Evolutionary conservation across 805 yeast species (phyloP).

Genomic region (Pichia gijzeniarum): DNA sequence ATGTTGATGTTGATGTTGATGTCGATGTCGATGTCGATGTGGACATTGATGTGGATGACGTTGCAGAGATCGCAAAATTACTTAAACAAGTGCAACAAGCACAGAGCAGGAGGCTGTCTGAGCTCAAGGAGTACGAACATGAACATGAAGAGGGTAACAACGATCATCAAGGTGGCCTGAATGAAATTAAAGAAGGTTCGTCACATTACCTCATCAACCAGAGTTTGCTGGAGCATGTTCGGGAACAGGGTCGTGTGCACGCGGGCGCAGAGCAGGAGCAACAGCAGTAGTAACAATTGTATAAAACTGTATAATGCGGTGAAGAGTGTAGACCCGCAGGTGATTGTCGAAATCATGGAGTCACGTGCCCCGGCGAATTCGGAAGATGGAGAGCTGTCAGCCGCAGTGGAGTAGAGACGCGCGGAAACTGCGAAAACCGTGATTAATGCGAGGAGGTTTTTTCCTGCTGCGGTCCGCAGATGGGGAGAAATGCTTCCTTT

Average conservation of each 20-base stretch:
- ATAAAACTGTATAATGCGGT: too few relatives aligned
- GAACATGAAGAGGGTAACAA: background rate
- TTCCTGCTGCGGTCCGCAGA: too few relatives aligned
- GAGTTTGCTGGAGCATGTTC: constrained; percentile 9
- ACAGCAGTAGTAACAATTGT: too few relatives aligned
- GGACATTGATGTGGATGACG: constrained; percentile 12
- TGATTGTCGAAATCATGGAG: too few relatives aligned
- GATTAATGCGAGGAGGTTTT: too few relatives aligned
- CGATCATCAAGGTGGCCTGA: background rate
- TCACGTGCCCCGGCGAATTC: too few relatives aligned
- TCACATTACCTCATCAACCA: constrained; percentile 3
- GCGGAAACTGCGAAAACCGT: too few relatives aligned
- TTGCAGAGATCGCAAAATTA: constrained; percentile 15
- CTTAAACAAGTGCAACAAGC: constrained; percentile 15
- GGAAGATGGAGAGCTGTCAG: constrained; percentile 1
- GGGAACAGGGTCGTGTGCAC: constrained; percentile 5
- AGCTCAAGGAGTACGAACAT: background rate
- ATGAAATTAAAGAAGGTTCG: background rate
- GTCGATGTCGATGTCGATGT: constrained; percentile 4
- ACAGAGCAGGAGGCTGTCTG: constrained; percentile 1
- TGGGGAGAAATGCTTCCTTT: too few relatives aligned
- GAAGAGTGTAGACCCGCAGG: too few relatives aligned
- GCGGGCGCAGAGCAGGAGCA: background rate
- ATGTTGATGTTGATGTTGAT: constrained; percentile 2
- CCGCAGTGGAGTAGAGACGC: too few relatives aligned